Evolutionary conservation across 2,329 filamentous ascomycete genomes (phyloP).

Genomic region (Pestalotiopsis sp.): DNA sequence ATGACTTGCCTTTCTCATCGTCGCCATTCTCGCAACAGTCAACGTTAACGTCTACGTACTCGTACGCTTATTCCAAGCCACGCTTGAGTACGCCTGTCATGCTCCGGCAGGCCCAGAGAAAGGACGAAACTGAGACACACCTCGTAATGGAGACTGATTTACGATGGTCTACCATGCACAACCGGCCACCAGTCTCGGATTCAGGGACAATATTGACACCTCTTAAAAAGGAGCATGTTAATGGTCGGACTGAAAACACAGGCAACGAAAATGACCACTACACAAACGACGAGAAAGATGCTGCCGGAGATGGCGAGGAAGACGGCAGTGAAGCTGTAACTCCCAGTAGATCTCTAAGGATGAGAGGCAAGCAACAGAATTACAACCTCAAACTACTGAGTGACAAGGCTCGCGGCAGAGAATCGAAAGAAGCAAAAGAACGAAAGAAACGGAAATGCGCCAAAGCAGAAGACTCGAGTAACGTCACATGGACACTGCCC

Average conservation of each 20-base stretch:
- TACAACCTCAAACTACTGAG: conserved; percentile 65
- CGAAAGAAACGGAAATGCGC: conserved; percentile 37
- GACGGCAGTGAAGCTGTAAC: conserved; percentile 53
- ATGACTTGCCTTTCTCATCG: conserved; percentile 34
- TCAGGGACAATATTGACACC: conserved; percentile 21
- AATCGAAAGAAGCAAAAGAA: conserved; percentile 46
- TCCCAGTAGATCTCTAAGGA: conserved; percentile 53
- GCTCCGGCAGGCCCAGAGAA: conserved; percentile 26
- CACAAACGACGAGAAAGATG: conserved; percentile 21
- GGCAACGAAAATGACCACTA: conserved; percentile 23
- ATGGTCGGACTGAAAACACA: conserved; percentile 27
- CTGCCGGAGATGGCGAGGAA: conserved; percentile 33
- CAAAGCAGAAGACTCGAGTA: conserved; percentile 27
- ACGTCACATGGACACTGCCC: conserved; percentile 50
- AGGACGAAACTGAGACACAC: conserved; percentile 23
- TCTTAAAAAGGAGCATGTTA: conserved; percentile 34
- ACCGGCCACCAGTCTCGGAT: conserved; percentile 16
- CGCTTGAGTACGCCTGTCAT: conserved; percentile 27
- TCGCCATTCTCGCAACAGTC: conserved; percentile 28
- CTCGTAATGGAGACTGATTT: conserved; percentile 33
- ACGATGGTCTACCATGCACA: conserved; percentile 30
- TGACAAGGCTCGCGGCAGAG: conserved; percentile 58
- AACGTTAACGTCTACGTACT: conserved; percentile 28
- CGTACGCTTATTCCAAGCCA: conserved; percentile 32
- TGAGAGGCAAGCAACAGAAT: conserved; percentile 48